Evolutionary conservation across 192 early-diverging fungal species (phyloP).

Genomic region (Linnemannia exigua): DNA sequence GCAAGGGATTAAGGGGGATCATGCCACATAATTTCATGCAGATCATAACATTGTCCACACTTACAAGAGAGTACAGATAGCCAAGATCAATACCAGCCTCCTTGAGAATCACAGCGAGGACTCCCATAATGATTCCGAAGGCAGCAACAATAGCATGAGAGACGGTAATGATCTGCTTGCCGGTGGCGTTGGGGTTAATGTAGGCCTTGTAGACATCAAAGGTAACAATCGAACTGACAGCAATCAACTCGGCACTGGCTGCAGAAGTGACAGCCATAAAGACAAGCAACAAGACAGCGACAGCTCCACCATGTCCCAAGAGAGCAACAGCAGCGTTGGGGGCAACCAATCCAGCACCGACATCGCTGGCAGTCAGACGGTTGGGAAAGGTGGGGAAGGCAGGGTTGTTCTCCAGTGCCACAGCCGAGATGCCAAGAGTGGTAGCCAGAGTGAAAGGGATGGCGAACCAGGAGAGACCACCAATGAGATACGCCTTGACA

Average conservation of each 20-base stretch:
- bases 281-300: conserved; percentile 74
- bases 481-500: conserved; percentile 78
- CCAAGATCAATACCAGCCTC: conserved; percentile 75
- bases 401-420: conserved; percentile 70
- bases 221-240: conserved; percentile 79
- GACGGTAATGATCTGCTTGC: conserved; percentile 70
- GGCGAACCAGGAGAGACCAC: conserved; percentile 85
- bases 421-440: conserved; percentile 76
- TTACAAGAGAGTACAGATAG: conserved; percentile 70
- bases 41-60: neutral
- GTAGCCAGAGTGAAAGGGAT: conserved; percentile 83
- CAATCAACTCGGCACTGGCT: conserved; percentile 81
- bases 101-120: conserved; percentile 71
- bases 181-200: conserved; percentile 75
- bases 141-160: conserved; percentile 65
- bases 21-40: neutral
- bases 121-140: conserved; percentile 82
- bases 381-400: conserved; percentile 69
- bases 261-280: conserved; percentile 87
- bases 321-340: conserved; percentile 76
- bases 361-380: conserved; percentile 66
- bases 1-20: neutral
- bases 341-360: conserved; percentile 75
- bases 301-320: conserved; percentile 72
- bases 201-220: conserved; percentile 82